Base-by-base conservation (phyloP, 2,329 filamentous ascomycete species). In the Penicillium occitanis region DNA sequence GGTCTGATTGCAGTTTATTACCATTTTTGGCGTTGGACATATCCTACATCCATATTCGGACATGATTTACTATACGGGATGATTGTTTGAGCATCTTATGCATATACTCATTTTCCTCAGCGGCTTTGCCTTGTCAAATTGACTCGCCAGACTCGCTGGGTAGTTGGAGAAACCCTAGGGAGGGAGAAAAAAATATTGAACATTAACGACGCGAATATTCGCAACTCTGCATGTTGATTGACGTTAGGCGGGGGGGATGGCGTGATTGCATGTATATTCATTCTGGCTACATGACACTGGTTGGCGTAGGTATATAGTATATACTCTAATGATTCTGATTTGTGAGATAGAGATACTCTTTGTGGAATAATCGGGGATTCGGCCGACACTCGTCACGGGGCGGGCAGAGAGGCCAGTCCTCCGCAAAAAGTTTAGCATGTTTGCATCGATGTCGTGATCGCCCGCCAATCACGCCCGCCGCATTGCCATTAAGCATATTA, bases 361-460 rank as follows among this genome's bases (percentile, higher is more conserved):
- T 30, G 3, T 17, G 25, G 25, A 30, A 13, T 17, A 25, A 62
- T 40, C 55, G 55, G 35, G 19, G n/a, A 62, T 14, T 51, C 60
- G 42, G 60, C 60, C 60, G 60, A 62, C 11, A 61, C n/a, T 17
- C 28, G 25, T 61, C 58, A 46, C 58, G 58, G 37, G 64, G 61
- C 64, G 40, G 48, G 13, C 22, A 33, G 7, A 33, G 30, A 46
- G n/a, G 3, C 25, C 25, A 25, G 59, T 50, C 30, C 51, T 22
- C 30, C 51, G 51, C 51, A 55, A 55, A 50, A 55, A 25, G 64
- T 61, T 50, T 57, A 25, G 60, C 25, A 50, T 60, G 73, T 77
- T 77, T 76, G 74, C 76, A 78, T 73, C 76, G 78, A 81, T 81
- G 78, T 80, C 79, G 79, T 80, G 78, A 80, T 80, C 78, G 70